phyloP scores from a whole-genome alignment of 352 stramenopile species.

The Hyaloperonospora arabidopsidis region DNA sequence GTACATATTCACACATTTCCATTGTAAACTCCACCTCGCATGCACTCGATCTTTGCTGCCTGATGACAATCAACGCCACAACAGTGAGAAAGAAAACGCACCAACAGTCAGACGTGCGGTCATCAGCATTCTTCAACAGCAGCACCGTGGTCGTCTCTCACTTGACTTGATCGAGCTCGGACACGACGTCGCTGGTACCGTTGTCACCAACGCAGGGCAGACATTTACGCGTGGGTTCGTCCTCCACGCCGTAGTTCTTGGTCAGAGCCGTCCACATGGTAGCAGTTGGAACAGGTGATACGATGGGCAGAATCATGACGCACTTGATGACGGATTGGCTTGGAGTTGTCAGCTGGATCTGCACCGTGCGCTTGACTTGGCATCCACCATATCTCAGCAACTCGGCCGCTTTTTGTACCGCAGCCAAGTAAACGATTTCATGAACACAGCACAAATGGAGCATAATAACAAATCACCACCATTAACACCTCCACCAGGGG shows the following conservation, averaged over 20 bases:
- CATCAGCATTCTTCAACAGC: not conserved
- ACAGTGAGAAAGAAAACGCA: constrained; percentile 2
- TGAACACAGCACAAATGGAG: too few relatives aligned
- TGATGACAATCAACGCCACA: constrained; percentile 11
- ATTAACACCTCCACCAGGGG: too few relatives aligned
- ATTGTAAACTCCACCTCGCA: constrained; percentile 71
- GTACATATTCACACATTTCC: constrained; percentile 57
- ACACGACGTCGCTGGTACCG: constrained; percentile 77
- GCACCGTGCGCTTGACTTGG: constrained; percentile 15
- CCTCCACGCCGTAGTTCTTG: constrained; percentile 80
- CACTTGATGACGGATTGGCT: constrained; percentile 25
- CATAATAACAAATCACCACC: too few relatives aligned
- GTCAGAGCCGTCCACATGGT: constrained; percentile 78
- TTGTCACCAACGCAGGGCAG: constrained; percentile 73
- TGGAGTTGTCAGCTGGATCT: constrained; percentile 26
- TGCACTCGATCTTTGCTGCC: constrained; percentile 53
- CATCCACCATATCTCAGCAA: constrained; percentile 16
- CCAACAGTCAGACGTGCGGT: too few relatives aligned
- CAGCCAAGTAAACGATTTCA: too few relatives aligned
- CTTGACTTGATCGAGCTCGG: constrained; percentile 81
- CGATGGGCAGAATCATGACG: constrained; percentile 40
- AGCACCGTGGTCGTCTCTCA: constrained; percentile 17
- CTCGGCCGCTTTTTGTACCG: constrained; percentile 38
- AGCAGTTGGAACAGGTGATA: constrained; percentile 40
- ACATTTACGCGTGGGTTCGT: constrained; percentile 74